These are phyloP conservation scores for Apiotrichum sp. DNA, from an alignment of 1,284 basidiomycete species.

Conservation along the genomic window DNA sequence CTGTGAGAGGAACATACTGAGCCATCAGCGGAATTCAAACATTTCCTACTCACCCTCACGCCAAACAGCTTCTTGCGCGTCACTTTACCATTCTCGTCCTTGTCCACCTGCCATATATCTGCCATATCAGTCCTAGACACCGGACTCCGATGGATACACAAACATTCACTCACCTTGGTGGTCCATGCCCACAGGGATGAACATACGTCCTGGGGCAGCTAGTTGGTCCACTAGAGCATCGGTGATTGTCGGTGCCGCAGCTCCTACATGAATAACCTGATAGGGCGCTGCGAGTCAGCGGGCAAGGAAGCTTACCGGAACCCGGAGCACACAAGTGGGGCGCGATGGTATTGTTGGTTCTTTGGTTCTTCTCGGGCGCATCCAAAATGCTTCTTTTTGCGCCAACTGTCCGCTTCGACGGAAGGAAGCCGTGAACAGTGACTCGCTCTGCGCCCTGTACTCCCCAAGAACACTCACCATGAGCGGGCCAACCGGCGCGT, in stretches of 20 bases:
- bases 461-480: slow-evolving; percentile 1
- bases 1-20: slow-evolving; percentile 51
- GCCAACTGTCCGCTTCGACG: too few species aligned
- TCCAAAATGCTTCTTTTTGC: too few species aligned
- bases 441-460: too few species aligned
- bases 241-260: slow-evolving; percentile 76
- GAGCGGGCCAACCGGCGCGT: slow-evolving; percentile 54
- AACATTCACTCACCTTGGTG: slow-evolving; percentile 33
- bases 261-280: slow-evolving; percentile 90
- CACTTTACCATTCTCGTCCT: slow-evolving; percentile 65
- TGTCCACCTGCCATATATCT: slow-evolving; percentile 74
- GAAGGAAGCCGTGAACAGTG: too few species aligned
- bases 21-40: background rate
- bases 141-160: background rate
- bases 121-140: slow-evolving; percentile 25
- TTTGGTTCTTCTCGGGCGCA: too few species aligned
- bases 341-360: too few species aligned
- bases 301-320: background rate
- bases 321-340: too few species aligned
- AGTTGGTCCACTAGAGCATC: slow-evolving; percentile 71
- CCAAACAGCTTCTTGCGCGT: slow-evolving; percentile 65
- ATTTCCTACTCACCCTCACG: slow-evolving; percentile 59
- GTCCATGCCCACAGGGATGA: slow-evolving; percentile 76
- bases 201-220: slow-evolving; percentile 78
- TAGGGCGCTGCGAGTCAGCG: slow-evolving; percentile 57